phyloP scores from a whole-genome alignment of 345 rosid genomes.

The Populus euphratica region DNA sequence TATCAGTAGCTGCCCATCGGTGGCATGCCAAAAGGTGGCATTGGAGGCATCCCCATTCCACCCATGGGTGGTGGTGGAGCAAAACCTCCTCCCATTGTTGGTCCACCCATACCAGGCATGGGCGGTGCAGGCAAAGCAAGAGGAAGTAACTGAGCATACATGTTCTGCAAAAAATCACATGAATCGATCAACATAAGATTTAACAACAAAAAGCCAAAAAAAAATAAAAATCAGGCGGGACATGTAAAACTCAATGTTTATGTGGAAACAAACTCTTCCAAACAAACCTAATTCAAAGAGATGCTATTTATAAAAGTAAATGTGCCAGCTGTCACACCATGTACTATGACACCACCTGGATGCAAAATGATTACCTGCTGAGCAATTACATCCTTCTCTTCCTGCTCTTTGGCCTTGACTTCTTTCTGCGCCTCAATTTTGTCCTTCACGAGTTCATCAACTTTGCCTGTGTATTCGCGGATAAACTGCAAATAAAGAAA shows the following conservation, averaged over 20 bases:
- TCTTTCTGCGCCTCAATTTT: constrained; percentile 66
- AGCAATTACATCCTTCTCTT: constrained; percentile 72
- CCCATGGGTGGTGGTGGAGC: constrained; percentile 27
- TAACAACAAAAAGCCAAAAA: not conserved
- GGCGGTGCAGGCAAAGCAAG: constrained; percentile 30
- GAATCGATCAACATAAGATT: not conserved
- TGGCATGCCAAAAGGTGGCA: constrained; percentile 30
- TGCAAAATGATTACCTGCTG: constrained; percentile 59
- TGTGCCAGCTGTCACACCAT: not conserved
- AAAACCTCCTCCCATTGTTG: constrained; percentile 26
- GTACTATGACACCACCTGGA: not conserved
- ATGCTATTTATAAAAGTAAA: no score
- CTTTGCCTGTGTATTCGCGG: constrained; percentile 76
- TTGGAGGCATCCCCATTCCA: constrained; percentile 32
- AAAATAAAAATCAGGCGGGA: not conserved
- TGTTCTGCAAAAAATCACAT: constrained; percentile 18
- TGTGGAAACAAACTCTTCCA: not conserved
- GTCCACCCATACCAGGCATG: constrained; percentile 30
- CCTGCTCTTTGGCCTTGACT: constrained; percentile 63
- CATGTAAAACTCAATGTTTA: not conserved
- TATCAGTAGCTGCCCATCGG: constrained; percentile 28
- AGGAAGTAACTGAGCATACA: constrained; percentile 31
- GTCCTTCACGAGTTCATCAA: constrained; percentile 77
- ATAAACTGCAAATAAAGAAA: constrained; percentile 45
- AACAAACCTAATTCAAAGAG: not conserved